Base-by-base conservation (phyloP, 176 grass and related monocot genomes). In the Tuctoria greenei region DNA sequence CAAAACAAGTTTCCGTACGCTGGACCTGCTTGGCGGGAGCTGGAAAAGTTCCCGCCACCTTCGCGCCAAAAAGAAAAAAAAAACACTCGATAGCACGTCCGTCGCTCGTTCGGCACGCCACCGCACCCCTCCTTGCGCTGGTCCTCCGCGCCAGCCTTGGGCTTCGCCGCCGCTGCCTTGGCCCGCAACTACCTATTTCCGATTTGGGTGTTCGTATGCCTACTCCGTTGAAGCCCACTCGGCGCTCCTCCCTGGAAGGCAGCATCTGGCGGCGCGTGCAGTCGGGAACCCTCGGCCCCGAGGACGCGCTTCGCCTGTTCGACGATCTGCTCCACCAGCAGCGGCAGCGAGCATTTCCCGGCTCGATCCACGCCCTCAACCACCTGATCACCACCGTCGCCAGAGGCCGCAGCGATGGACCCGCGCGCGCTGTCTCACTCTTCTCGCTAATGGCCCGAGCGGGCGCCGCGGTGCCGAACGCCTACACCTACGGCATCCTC, bases 261-360 rank as follows among this genome's bases (percentile, higher is more conserved):
- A 37, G 7, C 59, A 76, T 64, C 59, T 8, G 4, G 18, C 27
- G 10, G 20, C 25, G 73, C 16, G 24, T 5, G 15, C 56, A 42
- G 8, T 24, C 25, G 8, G 26, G 73, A 38, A 10, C 15, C 39
- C 5, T 44, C 10, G 39, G 40, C 39, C 17, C 6, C 6, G 74
- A 38, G 15, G 74, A 76, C 5, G 59, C 74, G 7, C 59, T 21
- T 18, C 43, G 28, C 43, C 18, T 64, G 20, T 76, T 76, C 74
- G 60, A 64, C 60, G 43, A 76, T 36, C n/a, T 76, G 26, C 25
- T 76, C 16, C 46, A 16, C 14, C 50, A 42, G 25, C 51, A 6
- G 21, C 64, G 20, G 38, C 11, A 6, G 38, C 64, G 10, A 16
- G 1, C 10, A 6, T 15, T 11, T 8, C 34, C 7, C 7, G 16